These are phyloP conservation scores for Prunus armeniaca DNA, from an alignment of 306 rosid genomes.

Conservation along the genomic window DNA sequence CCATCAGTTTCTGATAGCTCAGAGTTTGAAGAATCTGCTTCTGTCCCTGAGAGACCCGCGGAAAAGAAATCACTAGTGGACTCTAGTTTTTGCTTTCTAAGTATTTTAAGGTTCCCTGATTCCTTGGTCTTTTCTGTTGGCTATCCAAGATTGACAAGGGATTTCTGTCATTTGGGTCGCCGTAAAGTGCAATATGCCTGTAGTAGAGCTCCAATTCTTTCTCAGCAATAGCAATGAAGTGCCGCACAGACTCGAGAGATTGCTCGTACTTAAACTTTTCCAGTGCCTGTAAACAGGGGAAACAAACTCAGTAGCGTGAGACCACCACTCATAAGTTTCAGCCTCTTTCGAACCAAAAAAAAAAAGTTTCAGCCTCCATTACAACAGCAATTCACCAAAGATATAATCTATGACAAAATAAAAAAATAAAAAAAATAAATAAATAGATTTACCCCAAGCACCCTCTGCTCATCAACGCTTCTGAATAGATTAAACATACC, in stretches of 20 bases:
- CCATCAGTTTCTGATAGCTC: constrained; percentile 18
- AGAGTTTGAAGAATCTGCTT: constrained; percentile 32
- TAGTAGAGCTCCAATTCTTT: constrained; percentile 85
- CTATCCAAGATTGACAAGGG: constrained; percentile 54
- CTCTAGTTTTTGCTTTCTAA: constrained; percentile 24
- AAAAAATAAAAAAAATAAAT: background rate
- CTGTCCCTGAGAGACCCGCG: constrained; percentile 35
- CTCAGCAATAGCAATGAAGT: constrained; percentile 77
- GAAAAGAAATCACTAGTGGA: constrained; percentile 29
- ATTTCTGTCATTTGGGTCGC: constrained; percentile 63
- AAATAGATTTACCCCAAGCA: too few species aligned
- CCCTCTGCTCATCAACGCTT: background rate
- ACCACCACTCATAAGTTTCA: background rate
- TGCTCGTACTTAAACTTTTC: constrained; percentile 93
- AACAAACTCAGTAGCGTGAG: constrained; percentile 1
- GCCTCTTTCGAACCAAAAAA: background rate
- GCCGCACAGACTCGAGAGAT: constrained; percentile 75
- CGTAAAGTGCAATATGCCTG: constrained; percentile 80
- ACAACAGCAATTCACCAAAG: background rate
- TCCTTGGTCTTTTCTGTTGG: constrained; percentile 31
- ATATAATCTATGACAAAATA: background rate
- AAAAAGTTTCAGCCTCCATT: background rate
- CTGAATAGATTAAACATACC: background rate
- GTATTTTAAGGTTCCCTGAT: constrained; percentile 25
- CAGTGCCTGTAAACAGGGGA: constrained; percentile 56